Base-by-base conservation (phyloP, 495 filamentous ascomycete species). In the Penicillium diatomitis region DNA sequence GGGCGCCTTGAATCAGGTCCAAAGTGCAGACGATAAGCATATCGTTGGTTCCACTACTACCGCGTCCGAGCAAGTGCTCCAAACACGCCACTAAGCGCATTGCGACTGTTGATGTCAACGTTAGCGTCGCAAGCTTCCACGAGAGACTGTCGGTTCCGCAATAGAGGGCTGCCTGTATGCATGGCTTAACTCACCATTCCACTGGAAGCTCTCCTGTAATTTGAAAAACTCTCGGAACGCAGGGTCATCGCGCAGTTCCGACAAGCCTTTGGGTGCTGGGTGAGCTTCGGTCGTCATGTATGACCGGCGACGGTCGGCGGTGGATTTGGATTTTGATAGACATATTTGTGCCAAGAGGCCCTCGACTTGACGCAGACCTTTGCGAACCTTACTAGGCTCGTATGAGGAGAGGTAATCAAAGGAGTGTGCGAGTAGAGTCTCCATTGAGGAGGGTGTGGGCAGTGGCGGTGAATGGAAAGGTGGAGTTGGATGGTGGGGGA, bases 371-470 rank as follows among this genome's bases (percentile, higher is more conserved):
- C 89, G 87, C 47, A 98, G 74, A 32, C 92, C 92, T 71, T 96
- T 97, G 41, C 87, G 81, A 58, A 97, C 86, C 70, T 95, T 92
- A 62, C 75, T 70, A 38, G 79, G 80, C 63, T 96, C 90, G 65
- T 89, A 94, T 28, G 91, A 96, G 41, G 90, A 94, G 46, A 98
- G 83, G 66, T 96, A 92, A 66, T 96, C 90, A 67, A 98, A 98
- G 51, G 91, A 88, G 60, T 94, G 82, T 11, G 90, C 90, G 50
- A 98, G 72, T 28, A 98, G 77, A 44, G 87, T 79, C 71, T 98
- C 92, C 92, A 98, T 97, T 41, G 28, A 31, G 27, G 8, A 10
- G 29, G 27, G 30, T 44, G 42, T 49, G 30, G 39, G 20, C 48
- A 44, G 30, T 28, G 39, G 44, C 50, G 50, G 61, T 49, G 35